These are phyloP conservation scores for Croton laevigatus DNA, from an alignment of 441 rosid genomes.

Conservation along the genomic window DNA sequence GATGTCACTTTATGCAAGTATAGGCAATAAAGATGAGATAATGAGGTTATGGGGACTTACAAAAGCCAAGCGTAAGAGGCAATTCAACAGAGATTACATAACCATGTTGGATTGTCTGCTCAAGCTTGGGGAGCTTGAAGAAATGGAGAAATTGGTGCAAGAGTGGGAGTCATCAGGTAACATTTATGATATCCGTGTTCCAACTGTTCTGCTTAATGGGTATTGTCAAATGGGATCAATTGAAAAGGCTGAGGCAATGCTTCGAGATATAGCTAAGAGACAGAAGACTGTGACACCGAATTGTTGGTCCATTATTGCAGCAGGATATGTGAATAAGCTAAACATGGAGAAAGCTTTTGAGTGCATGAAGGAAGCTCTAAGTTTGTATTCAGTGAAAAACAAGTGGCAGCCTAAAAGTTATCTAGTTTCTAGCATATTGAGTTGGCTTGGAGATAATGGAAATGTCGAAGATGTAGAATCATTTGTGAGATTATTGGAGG, in stretches of 20 bases:
- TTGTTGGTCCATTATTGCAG: constrained; percentile 47
- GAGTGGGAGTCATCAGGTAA: constrained; percentile 47
- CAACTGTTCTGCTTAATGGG: constrained; percentile 49
- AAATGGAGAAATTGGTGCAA: constrained; percentile 37
- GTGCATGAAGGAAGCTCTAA: constrained; percentile 51
- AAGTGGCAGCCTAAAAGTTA: constrained; percentile 42
- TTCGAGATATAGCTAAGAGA: constrained; percentile 30
- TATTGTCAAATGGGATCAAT: constrained; percentile 35
- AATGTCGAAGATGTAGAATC: constrained; percentile 35
- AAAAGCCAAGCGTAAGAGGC: constrained; percentile 37
- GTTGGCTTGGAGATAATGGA: constrained; percentile 45
- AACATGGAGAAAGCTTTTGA: constrained; percentile 48
- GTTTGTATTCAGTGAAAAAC: constrained; percentile 25
- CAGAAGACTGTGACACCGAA: constrained; percentile 37
- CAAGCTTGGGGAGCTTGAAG: constrained; percentile 45
- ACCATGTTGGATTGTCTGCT: constrained; percentile 42
- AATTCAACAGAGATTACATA: constrained; percentile 39
- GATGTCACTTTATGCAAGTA: constrained; percentile 44
- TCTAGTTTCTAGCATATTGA: constrained; percentile 38
- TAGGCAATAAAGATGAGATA: constrained; percentile 46
- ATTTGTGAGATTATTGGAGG: constrained; percentile 33
- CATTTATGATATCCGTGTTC: constrained; percentile 46
- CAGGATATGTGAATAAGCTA: constrained; percentile 34
- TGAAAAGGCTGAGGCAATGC: constrained; percentile 43
- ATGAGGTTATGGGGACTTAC: constrained; percentile 48